Percentiles rank a stretch among this genome's conserved stretches.
Evolutionary conservation across 75 land plant species (phyloP).

Genomic region (Gnetum montanum): DNA sequence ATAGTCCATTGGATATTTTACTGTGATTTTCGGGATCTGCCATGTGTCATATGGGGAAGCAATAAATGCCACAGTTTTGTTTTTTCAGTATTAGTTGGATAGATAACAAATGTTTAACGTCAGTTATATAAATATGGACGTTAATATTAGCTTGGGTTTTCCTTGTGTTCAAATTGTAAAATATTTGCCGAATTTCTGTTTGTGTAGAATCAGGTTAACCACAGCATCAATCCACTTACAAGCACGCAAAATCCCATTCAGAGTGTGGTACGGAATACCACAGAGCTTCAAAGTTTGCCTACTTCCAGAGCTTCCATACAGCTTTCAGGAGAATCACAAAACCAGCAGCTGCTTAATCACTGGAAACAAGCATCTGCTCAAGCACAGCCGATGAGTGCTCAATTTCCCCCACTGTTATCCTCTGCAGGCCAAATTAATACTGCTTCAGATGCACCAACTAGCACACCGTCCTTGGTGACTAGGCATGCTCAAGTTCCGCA

Average conservation of each 20-base stretch:
- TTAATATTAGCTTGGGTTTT: no score
- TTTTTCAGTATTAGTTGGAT: no score
- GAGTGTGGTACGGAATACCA: slow-evolving; percentile 2
- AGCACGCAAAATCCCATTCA: slow-evolving; percentile 12
- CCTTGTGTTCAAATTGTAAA: no score
- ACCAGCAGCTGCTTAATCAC: slow-evolving; percentile 5
- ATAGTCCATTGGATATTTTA: no score
- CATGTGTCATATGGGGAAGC: no score
- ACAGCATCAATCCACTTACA: slow-evolving; percentile 6
- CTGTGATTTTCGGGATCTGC: no score
- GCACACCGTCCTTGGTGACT: slow-evolving; percentile 1
- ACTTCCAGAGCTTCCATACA: background rate
- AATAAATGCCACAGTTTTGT: no score
- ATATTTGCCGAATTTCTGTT: no score
- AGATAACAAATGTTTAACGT: no score
- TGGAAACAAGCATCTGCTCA: background rate
- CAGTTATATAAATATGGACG: no score
- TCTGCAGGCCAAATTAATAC: background rate
- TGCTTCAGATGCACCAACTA: slow-evolving; percentile 1
- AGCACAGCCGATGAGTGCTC: background rate
- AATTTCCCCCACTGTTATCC: background rate
- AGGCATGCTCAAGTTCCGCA: slow-evolving; percentile 4
- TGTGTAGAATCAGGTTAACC: no score
- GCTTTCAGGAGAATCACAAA: slow-evolving; percentile 3
- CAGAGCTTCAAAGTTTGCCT: slow-evolving; percentile 2